Evolutionary conservation across 129 eudicot genomes (phyloP).

Genomic region (Solidago caesia): DNA sequence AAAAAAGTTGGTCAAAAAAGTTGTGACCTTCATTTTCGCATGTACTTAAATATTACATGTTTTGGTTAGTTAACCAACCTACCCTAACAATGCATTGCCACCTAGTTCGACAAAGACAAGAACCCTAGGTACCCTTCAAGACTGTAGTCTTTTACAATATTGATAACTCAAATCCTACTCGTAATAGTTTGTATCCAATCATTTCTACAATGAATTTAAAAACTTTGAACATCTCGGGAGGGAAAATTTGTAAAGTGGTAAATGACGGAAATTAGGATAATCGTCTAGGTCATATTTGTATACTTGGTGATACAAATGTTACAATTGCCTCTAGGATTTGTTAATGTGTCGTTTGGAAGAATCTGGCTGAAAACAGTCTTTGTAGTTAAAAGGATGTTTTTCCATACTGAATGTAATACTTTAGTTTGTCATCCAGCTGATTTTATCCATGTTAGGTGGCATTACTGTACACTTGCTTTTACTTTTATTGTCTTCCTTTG

Average conservation of each 20-base stretch:
- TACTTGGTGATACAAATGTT: not conserved
- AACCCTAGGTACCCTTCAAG: constrained; percentile 14
- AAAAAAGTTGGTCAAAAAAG: too few relatives aligned
- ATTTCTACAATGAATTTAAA: not conserved
- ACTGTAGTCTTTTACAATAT: not conserved
- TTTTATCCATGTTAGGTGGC: constrained; percentile 2
- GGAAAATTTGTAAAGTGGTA: not conserved
- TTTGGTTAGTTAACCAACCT: not conserved
- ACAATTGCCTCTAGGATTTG: not conserved
- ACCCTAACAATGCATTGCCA: not conserved
- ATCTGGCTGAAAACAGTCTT: not conserved
- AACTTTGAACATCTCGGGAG: not conserved
- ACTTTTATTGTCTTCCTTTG: constrained; percentile 18
- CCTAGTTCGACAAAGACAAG: not conserved
- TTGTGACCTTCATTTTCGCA: too few relatives aligned
- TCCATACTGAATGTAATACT: constrained; percentile 7
- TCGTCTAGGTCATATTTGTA: constrained; percentile 7
- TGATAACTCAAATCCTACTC: constrained; percentile 2
- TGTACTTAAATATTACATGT: too few relatives aligned
- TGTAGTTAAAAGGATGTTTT: not conserved
- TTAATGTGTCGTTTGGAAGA: not conserved
- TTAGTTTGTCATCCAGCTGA: not conserved
- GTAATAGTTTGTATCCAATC: constrained; percentile 7
- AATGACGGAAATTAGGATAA: constrained; percentile 13
- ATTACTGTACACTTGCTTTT: not conserved